Conservation (phyloP, 306 rosid species). For the Dalbergia oliveri region DNA sequence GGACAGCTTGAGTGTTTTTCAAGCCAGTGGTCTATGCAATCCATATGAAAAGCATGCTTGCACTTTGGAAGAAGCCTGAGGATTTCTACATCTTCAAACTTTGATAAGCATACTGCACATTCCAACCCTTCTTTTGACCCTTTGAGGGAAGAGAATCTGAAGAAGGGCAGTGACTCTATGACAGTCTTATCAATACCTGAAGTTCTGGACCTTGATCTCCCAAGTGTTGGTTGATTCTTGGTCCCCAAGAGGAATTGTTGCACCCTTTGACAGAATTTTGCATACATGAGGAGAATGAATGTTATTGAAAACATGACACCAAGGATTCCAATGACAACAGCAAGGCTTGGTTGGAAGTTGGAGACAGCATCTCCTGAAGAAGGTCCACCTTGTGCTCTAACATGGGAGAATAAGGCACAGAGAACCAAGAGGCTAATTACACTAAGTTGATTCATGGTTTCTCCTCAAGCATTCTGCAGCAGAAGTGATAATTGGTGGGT, state of each 20-base stretch:
- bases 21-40: conserved; percentile 93
- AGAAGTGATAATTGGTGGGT: not conserved
- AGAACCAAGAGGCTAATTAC: conserved; percentile 47
- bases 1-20: conserved; percentile 94
- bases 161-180: conserved; percentile 96
- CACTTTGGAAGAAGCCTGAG: conserved; percentile 88
- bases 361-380: conserved; percentile 40
- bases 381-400: conserved; percentile 57
- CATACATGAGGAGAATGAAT: conserved; percentile 68
- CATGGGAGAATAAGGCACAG: conserved; percentile 48
- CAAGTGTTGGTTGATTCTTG: conserved; percentile 44
- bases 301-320: conserved; percentile 67
- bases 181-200: conserved; percentile 86
- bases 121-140: conserved; percentile 92
- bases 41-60: conserved; percentile 89
- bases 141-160: conserved; percentile 81
- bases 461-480: conserved; percentile 47
- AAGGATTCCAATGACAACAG: conserved; percentile 70
- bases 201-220: conserved; percentile 68
- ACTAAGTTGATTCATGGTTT: conserved; percentile 53
- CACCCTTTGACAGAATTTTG: conserved; percentile 63
- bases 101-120: conserved; percentile 86
- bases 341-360: conserved; percentile 75
- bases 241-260: conserved; percentile 22
- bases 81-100: conserved; percentile 82